Base-by-base conservation (phyloP, 1,139 yeast species). In the Taphrina communis region DNA sequence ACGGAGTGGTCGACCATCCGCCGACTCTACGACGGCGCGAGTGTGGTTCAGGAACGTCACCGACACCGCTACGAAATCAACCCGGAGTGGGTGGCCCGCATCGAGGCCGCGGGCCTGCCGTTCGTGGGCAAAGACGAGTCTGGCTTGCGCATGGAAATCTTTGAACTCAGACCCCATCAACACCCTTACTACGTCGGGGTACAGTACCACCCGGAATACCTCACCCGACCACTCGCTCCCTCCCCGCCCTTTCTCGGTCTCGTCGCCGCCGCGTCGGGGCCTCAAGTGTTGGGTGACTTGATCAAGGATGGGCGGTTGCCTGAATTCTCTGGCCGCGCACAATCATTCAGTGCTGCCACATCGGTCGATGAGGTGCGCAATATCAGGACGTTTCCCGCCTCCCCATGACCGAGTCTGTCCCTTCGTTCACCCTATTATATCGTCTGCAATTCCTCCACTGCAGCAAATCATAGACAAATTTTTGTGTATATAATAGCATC, bases 11-110 rank as follows among this genome's bases (percentile, higher is more conserved):
- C 94, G 68, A 84, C 82, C 73, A 85, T 94, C 76, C 87, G 91
- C 79, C 85, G 86, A 80, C 84, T 95, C 70, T 94, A 95, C 78
- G 96, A 96, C 69, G 86, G 86, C 71, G 83, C 85, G 44, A 83
- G 82, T 7, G 81, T 84, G 61, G 95, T 93, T 66, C 83, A 83
- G 73, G 99, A 94, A 82, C 91, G 99, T 85, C 99, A 94, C 79
- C 89, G 99, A 83, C 99, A 94, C 80, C 88, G 99, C 82, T 94
- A 95, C 78, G 99, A 94, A 80, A 92, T 94, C 74, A 94, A 92
- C 81, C 99, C 99, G 14, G 85, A 85, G 73, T 83, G 90, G 76
- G 88, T 93, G 73, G 82, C 80, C 12, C 78, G 81, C 59, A 85
- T 93, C 73, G 98, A 94, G 80, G 78, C 79, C 5, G 82, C 88